Evolutionary conservation across 1,284 basidiomycete species (phyloP), one percentile per base, ranked within the genome.

Genomic region (Taiwanofungus camphoratus): DNA sequence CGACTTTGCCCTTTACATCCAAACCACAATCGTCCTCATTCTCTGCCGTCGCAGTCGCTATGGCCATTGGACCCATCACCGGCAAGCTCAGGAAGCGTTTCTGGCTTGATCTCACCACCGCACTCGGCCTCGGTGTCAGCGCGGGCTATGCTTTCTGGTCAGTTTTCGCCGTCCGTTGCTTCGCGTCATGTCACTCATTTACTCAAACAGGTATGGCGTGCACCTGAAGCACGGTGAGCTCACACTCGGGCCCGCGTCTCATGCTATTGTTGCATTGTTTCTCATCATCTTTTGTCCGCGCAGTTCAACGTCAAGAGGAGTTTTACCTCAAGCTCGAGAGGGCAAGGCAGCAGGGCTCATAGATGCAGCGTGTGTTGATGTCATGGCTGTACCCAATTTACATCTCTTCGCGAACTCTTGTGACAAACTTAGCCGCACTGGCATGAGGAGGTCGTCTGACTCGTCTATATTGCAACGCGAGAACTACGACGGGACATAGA

Each of bases 81-180:
- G 90, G 89, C 63, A 90, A 79, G 69, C 84, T 92, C 67, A 86
- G 89, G 70, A 92, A 92, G 70, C 74, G 79, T 56, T 79, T 92
- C 65, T 87, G 87, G 77, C 76, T 88, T 50, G 90, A 92, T 62
- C 55, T 92, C 52, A 71, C 77, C 42, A 70, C 76, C 55, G 74
- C 78, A 27, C 61, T 92, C 34, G 88, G 86, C 52, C 75, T 92
- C 42, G 89, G 87, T 27, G 52, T 81, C 46, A 70, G 77, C 42
- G 71, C 74, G 19, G 89, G 77, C 34, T 92, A 88, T 59, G 73
- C 73, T 5, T 92, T 76, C 70, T 92, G 89, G 89, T 91, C 50
- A 55, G 85, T 66, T 19, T 34, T 40, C n/a, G n/a, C 22, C 35
- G 39, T 24, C 62, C 34, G 46, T 52, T 29, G 45, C 45, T 23